Percentiles rank a stretch among this genome's conserved stretches.
Conservation (phyloP, 257 asterid genomes). For the Verbena officinalis region DNA sequence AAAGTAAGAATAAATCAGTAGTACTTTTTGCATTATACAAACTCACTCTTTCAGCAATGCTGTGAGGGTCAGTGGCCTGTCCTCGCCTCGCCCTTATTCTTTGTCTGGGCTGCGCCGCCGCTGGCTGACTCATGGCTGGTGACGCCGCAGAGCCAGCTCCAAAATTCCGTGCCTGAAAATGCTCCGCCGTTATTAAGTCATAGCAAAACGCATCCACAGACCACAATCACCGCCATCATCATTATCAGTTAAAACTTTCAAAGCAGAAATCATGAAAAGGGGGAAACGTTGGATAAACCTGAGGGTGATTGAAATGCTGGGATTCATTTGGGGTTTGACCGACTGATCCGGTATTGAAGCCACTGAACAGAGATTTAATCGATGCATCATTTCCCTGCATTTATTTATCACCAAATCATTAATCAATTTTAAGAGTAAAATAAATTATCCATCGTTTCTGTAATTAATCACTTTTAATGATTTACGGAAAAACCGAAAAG, state of each 20-base stretch:
- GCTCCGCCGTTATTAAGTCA: constrained; percentile 29
- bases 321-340: constrained; percentile 70
- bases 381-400: constrained; percentile 65
- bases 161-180: constrained; percentile 45
- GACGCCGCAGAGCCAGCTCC: constrained; percentile 43
- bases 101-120: constrained; percentile 70
- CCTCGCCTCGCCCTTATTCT: constrained; percentile 96
- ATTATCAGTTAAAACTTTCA: too few species aligned
- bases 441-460: too few species aligned
- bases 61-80: constrained; percentile 98
- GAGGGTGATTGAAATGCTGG: constrained; percentile 63
- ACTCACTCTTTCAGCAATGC: constrained; percentile 98
- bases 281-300: too few species aligned
- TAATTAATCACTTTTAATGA: not conserved
- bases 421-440: too few species aligned
- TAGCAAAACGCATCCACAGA: too few species aligned
- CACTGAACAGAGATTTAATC: constrained; percentile 66
- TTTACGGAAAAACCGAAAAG: not conserved
- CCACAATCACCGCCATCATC: not conserved
- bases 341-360: constrained; percentile 65
- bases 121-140: constrained; percentile 44
- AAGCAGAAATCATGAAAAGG: too few species aligned
- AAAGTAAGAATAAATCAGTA: constrained; percentile 5
- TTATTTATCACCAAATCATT: constrained; percentile 13
- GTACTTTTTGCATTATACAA: constrained; percentile 21